Conservation (phyloP, 306 rosid species). For the Vigna mungo region DNA sequence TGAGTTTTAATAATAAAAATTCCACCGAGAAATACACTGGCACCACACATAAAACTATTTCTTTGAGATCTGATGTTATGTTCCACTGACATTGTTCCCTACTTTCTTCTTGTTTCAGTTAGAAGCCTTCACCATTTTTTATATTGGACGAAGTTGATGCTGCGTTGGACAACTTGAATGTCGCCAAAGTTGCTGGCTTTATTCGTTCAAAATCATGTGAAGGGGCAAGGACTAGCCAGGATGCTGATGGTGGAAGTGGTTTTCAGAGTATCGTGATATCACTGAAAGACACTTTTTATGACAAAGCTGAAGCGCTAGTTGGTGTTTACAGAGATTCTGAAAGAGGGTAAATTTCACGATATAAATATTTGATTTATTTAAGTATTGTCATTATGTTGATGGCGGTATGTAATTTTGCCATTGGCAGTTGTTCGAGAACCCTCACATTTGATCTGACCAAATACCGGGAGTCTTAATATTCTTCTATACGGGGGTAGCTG, state of each 20-base stretch:
- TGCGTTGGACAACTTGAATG: slow-evolving; percentile 97
- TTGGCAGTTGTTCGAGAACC: slow-evolving; percentile 90
- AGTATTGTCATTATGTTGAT: slow-evolving; percentile 9
- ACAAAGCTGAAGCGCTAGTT: slow-evolving; percentile 91
- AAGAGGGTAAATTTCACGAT: slow-evolving; percentile 63
- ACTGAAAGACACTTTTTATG: slow-evolving; percentile 87
- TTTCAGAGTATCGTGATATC: slow-evolving; percentile 98
- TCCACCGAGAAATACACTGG: slow-evolving; percentile 2
- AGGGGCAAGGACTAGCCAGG: slow-evolving; percentile 80
- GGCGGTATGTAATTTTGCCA: slow-evolving; percentile 29
- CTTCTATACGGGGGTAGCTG: slow-evolving; percentile 14
- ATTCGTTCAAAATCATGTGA: slow-evolving; percentile 93
- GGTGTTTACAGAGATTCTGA: slow-evolving; percentile 89
- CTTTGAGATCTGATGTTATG: slow-evolving; percentile 13
- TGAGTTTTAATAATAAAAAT: neutral
- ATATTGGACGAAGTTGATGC: slow-evolving; percentile 99
- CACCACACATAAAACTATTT: slow-evolving; percentile 18
- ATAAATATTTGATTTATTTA: neutral
- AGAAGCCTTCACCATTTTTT: slow-evolving; percentile 96
- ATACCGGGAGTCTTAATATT: slow-evolving; percentile 72
- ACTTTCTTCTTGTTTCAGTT: slow-evolving; percentile 60
- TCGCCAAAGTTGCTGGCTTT: slow-evolving; percentile 96
- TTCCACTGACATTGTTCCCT: slow-evolving; percentile 39
- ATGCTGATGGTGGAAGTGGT: slow-evolving; percentile 74
- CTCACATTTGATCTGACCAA: slow-evolving; percentile 89